A percentile compares a stretch with the other conserved stretches of the same genome.
phyloP scores from a whole-genome alignment of 768 basidiomycete genomes.

The Trametes sanguinea region DNA sequence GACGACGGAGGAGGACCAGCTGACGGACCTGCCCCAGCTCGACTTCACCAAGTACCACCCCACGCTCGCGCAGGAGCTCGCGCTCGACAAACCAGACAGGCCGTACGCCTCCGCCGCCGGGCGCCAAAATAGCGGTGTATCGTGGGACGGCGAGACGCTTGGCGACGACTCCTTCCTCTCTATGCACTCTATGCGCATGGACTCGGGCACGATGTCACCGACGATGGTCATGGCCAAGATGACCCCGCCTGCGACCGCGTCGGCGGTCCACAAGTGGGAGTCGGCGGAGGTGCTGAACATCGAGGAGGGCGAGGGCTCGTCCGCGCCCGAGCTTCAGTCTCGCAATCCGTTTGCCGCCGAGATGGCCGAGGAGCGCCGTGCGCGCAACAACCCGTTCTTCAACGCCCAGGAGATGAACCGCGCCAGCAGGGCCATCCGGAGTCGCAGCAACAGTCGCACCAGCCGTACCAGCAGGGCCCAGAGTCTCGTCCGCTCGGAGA shows the following conservation, averaged over 20 bases:
- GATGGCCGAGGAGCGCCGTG: slow-evolving; percentile 30
- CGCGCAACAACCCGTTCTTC: slow-evolving; percentile 48
- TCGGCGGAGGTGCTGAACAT: slow-evolving; percentile 63
- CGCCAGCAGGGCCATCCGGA: slow-evolving; percentile 22
- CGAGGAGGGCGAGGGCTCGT: slow-evolving; percentile 33
- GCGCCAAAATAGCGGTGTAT: slow-evolving; percentile 45
- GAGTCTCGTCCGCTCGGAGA: slow-evolving; percentile 19
- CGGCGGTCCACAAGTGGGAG: slow-evolving; percentile 63
- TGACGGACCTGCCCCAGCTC: slow-evolving; percentile 29
- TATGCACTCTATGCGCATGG: slow-evolving; percentile 42
- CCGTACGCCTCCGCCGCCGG: slow-evolving; percentile 45
- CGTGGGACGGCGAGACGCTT: slow-evolving; percentile 52
- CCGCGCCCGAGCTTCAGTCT: slow-evolving; percentile 26
- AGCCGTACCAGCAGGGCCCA: slow-evolving; percentile 21
- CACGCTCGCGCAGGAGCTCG: slow-evolving; percentile 53
- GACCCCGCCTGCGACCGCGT: slow-evolving; percentile 58
- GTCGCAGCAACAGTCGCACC: slow-evolving; percentile 31
- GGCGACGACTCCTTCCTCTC: slow-evolving; percentile 54
- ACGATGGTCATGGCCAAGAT: slow-evolving; percentile 53
- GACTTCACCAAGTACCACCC: slow-evolving; percentile 61
- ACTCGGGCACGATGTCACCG: slow-evolving; percentile 51
- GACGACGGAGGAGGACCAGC: slow-evolving; percentile 39
- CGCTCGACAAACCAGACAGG: slow-evolving; percentile 43
- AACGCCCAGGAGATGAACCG: slow-evolving; percentile 38
- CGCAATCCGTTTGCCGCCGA: slow-evolving; percentile 39